A percentile compares a stretch with the other conserved stretches of the same genome.
Evolutionary conservation across 805 yeast species (phyloP).

Genomic region (Yarrowia yakushimensis): DNA sequence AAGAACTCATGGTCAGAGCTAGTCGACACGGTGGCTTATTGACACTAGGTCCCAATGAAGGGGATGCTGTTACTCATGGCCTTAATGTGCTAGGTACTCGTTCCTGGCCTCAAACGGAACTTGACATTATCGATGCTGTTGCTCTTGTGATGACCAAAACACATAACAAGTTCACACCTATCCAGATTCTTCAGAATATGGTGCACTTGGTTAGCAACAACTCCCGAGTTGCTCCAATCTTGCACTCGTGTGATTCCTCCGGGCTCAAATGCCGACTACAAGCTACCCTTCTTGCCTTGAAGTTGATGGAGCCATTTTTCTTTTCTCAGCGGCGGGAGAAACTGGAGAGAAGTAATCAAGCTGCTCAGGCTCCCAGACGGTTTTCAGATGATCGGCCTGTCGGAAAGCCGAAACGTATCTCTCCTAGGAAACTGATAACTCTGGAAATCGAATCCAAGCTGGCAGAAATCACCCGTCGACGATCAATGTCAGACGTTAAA

Average conservation of each 20-base stretch:
- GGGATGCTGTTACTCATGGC: not conserved
- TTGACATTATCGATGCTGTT: not conserved
- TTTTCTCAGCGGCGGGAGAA: not conserved
- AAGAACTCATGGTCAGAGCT: not conserved
- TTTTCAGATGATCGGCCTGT: not conserved
- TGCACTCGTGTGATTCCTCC: not conserved
- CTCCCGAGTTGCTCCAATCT: not conserved
- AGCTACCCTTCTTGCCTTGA: not conserved
- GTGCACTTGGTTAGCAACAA: no score
- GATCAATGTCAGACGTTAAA: not conserved
- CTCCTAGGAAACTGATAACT: not conserved
- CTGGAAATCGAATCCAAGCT: not conserved
- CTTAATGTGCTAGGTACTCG: not conserved
- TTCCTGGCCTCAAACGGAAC: not conserved
- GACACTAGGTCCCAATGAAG: not conserved
- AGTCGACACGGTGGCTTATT: not conserved
- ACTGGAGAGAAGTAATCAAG: not conserved
- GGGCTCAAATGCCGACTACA: not conserved
- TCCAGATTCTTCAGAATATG: not conserved
- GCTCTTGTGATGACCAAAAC: not conserved
- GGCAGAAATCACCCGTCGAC: not conserved
- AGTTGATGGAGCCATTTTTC: not conserved
- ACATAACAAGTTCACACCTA: not conserved
- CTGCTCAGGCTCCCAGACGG: not conserved
- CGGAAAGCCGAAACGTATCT: not conserved